Percentiles rank a stretch among this genome's conserved stretches.
Conservation (phyloP, 225 moss, liverwort and hornwort species). For the Bryoerythrophyllum caledonicum region DNA sequence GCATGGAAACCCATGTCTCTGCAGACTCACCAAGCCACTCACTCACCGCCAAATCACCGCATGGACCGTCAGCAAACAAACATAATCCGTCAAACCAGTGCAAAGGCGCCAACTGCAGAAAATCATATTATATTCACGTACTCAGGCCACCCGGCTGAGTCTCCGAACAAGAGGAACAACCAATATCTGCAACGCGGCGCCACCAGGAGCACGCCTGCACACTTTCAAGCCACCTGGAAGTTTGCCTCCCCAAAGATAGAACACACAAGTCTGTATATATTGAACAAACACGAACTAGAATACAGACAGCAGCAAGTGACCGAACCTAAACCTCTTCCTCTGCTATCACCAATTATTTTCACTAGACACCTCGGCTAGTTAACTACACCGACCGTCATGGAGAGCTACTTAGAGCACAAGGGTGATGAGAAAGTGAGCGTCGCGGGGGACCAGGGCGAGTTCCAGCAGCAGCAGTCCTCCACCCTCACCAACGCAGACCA, state of each 20-base stretch:
- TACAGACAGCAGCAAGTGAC: not conserved
- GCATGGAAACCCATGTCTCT: not conserved
- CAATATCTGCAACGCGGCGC: not conserved
- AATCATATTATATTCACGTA: no score
- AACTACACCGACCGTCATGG: not conserved
- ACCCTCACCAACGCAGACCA: not conserved
- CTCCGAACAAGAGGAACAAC: no score
- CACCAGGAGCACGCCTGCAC: not conserved
- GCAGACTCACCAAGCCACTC: not conserved
- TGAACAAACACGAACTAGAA: not conserved
- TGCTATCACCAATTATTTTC: not conserved
- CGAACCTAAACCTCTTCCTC: not conserved
- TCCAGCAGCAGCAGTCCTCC: constrained; percentile 14
- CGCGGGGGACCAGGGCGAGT: not conserved
- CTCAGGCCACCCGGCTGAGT: not conserved
- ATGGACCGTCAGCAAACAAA: not conserved
- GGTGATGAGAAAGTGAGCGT: not conserved
- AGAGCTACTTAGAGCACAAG: not conserved
- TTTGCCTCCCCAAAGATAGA: not conserved
- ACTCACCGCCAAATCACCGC: not conserved
- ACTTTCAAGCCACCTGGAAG: not conserved
- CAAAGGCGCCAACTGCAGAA: not conserved
- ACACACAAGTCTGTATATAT: not conserved
- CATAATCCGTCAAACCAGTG: not conserved
- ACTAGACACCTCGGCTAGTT: no score